Conservation (phyloP, 306 rosid genomes). For the Amphicarpaea edgeworthii region DNA sequence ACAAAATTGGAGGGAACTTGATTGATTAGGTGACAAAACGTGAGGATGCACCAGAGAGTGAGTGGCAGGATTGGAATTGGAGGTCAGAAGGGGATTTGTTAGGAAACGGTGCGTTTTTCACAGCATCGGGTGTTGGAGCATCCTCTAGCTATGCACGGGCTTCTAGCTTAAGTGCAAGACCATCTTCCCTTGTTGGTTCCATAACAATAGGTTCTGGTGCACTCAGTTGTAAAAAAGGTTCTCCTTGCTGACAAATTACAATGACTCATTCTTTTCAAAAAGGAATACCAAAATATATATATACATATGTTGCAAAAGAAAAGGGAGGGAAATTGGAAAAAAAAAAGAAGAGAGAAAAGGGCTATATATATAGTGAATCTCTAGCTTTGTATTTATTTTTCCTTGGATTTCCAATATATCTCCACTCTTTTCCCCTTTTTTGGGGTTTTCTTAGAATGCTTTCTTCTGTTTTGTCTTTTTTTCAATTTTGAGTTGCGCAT, state of each 20-base stretch:
- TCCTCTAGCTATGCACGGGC: constrained; percentile 93
- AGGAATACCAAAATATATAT: neutral
- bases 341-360: neutral
- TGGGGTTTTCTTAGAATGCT: constrained; percentile 32
- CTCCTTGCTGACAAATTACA: constrained; percentile 64
- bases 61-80: constrained; percentile 94
- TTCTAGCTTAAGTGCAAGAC: constrained; percentile 88
- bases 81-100: constrained; percentile 85
- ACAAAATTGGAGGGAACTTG: neutral
- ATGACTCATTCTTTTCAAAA: constrained; percentile 35
- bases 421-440: constrained; percentile 23
- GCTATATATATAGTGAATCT: constrained; percentile 7
- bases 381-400: constrained; percentile 23
- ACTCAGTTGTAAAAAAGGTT: constrained; percentile 75
- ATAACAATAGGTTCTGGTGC: constrained; percentile 73
- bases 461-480: constrained; percentile 24
- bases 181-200: constrained; percentile 81
- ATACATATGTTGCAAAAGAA: constrained; percentile 22
- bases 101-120: constrained; percentile 89
- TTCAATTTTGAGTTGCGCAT: constrained; percentile 23
- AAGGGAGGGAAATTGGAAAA: constrained; percentile 23
- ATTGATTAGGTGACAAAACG: constrained; percentile 87
- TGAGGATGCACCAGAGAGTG: constrained; percentile 86
- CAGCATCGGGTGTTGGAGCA: constrained; percentile 83
- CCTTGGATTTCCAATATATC: constrained; percentile 40